These are phyloP conservation scores for Pseudozyma sp. DNA, from an alignment of 1,284 basidiomycete species.

Conservation along the genomic window DNA sequence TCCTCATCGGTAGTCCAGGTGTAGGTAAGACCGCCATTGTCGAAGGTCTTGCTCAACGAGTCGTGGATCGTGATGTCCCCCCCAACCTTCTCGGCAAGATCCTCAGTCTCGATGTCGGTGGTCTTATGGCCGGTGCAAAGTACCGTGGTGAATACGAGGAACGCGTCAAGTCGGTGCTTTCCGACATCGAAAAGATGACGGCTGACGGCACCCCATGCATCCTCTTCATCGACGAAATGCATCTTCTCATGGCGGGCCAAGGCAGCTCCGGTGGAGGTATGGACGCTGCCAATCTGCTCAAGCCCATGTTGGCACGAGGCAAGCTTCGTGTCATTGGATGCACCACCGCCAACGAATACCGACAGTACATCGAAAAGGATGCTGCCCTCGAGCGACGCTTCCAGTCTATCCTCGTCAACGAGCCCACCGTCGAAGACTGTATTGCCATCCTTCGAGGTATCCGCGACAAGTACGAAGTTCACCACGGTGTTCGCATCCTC, in stretches of 20 bases:
- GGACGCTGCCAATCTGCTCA: slow-evolving; percentile 68
- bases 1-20: slow-evolving; percentile 78
- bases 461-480: slow-evolving; percentile 79
- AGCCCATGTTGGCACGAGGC: slow-evolving; percentile 77
- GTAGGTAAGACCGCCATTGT: slow-evolving; percentile 78
- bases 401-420: slow-evolving; percentile 88
- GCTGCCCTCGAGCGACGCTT: slow-evolving; percentile 93
- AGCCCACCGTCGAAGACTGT: slow-evolving; percentile 89
- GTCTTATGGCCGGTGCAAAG: slow-evolving; percentile 94
- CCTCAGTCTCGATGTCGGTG: slow-evolving; percentile 88
- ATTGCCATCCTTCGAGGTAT: slow-evolving; percentile 93
- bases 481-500: slow-evolving; percentile 78
- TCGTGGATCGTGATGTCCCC: slow-evolving; percentile 93
- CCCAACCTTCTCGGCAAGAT: slow-evolving; percentile 85
- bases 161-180: slow-evolving; percentile 88
- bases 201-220: slow-evolving; percentile 87
- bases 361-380: slow-evolving; percentile 91
- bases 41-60: slow-evolving; percentile 95
- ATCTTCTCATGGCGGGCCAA: slow-evolving; percentile 66
- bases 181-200: slow-evolving; percentile 90
- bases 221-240: slow-evolving; percentile 90
- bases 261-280: slow-evolving; percentile 60
- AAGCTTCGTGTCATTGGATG: slow-evolving; percentile 91
- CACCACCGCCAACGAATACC: slow-evolving; percentile 91
- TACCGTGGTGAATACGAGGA: slow-evolving; percentile 99